A percentile compares a stretch with the other conserved stretches of the same genome.
Conservation (phyloP, 2,329 filamentous ascomycete genomes). For the Trichoderma sp. region DNA sequence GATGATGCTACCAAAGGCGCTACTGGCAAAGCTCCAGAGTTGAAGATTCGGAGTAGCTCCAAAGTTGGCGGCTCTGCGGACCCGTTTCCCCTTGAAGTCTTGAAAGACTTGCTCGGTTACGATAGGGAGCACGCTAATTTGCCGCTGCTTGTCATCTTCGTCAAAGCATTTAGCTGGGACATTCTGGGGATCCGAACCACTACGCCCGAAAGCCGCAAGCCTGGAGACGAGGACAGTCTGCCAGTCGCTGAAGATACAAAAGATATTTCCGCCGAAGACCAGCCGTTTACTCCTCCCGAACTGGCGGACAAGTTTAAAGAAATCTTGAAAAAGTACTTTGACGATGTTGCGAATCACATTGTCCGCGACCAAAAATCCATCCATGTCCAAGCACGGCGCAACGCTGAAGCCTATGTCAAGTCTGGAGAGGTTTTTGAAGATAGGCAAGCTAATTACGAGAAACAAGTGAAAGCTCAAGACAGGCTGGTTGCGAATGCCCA, state of each 20-base stretch:
- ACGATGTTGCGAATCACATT: constrained; percentile 88
- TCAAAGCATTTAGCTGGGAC: constrained; percentile 96
- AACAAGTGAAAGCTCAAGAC: constrained; percentile 88
- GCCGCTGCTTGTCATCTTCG: constrained; percentile 89
- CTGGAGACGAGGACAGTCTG: constrained; percentile 77
- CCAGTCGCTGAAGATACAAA: constrained; percentile 60
- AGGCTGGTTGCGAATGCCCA: constrained; percentile 89
- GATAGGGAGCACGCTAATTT: constrained; percentile 92
- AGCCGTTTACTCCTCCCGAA: constrained; percentile 74
- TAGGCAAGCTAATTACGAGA: constrained; percentile 93
- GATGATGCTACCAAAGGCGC: constrained; percentile 66
- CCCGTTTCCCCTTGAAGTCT: constrained; percentile 93
- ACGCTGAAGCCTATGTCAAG: constrained; percentile 97
- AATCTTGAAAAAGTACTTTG: constrained; percentile 84
- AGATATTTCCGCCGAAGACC: constrained; percentile 57
- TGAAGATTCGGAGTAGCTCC: constrained; percentile 58
- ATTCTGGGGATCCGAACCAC: constrained; percentile 77
- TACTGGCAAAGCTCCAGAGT: constrained; percentile 64
- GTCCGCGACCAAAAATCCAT: constrained; percentile 91
- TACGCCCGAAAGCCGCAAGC: constrained; percentile 78
- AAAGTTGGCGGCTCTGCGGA: constrained; percentile 69
- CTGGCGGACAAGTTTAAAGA: constrained; percentile 85
- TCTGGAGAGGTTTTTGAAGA: constrained; percentile 98
- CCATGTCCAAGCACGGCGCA: constrained; percentile 83
- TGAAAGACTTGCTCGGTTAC: constrained; percentile 93